Base-by-base conservation (phyloP, 2,329 filamentous ascomycete genomes). In the Seiridium unicorne region DNA sequence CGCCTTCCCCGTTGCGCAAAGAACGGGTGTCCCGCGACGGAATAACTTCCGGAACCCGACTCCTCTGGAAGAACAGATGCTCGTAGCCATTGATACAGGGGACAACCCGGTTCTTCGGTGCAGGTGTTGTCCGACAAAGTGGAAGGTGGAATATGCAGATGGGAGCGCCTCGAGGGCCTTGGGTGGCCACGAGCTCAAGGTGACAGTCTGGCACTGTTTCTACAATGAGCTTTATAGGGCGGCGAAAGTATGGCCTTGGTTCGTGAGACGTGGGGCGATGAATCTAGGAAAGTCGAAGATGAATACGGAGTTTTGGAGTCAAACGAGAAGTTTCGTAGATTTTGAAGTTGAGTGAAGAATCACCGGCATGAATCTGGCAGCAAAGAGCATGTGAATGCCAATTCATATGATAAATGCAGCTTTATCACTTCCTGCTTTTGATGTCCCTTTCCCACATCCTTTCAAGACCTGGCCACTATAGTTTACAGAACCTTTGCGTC, bases 271-370 rank as follows among this genome's bases (percentile, higher is more conserved):
- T 11, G 55, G 47, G 32, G 55, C 26, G 32, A 5, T n/a, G 11
- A 7, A 44, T 9, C 38, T 46, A 46, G 44, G 26, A 31, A 48
- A 57, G 55, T 44, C 18, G 26, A 57, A 47, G 44, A 46, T 44
- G 34, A 57, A 57, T 44, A 57, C 42, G n/a, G 44, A 57, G n/a
- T 57, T 57, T 38, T 57, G 55, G 42, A 48, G 42, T 44, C 42
- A 34, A 9, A 36, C 26, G 10, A 57, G 38, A 38, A 57, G 18
- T n/a, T 57, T 36, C 26, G 40, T 36, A n/a, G 55, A 57, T 26
- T 57, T 57, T n/a, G 36, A 34, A 31, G 47, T 48, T 38, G 55
- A 57, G 3, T 48, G 32, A 42, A 26, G 18, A 26, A 26, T 26
- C 18, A 26, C 18, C 18, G 18, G 18, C 18, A 26, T 26, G 18